Evolutionary conservation across 352 stramenopile species (phyloP).

Genomic region (Lagenidium sp.): DNA sequence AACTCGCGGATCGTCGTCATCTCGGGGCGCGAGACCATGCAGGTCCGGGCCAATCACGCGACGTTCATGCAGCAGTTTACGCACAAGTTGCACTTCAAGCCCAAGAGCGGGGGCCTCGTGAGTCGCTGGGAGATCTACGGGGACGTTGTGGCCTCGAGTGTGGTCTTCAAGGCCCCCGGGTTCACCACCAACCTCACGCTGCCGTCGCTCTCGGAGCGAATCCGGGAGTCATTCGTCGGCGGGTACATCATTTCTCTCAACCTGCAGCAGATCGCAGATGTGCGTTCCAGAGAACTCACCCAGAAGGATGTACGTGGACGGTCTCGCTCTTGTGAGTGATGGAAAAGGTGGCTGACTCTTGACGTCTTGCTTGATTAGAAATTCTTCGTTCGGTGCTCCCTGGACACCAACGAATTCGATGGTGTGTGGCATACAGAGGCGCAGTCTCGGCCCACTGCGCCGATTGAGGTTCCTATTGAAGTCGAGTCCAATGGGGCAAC

Average conservation of each 20-base stretch:
- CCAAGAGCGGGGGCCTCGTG: conserved; percentile 26
- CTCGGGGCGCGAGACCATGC: conserved; percentile 73
- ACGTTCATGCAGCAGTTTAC: conserved; percentile 85
- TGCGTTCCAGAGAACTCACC: conserved; percentile 41
- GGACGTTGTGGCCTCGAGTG: conserved; percentile 77
- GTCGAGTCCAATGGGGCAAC: conserved; percentile 2
- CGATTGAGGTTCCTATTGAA: conserved; percentile 22
- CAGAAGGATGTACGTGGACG: conserved; percentile 31
- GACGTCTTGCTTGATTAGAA: no score
- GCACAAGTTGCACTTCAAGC: conserved; percentile 82
- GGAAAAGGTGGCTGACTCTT: no score
- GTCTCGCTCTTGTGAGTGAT: not conserved
- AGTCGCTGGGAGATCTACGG: conserved; percentile 84
- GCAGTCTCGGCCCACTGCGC: conserved; percentile 40
- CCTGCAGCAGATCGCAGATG: conserved; percentile 49
- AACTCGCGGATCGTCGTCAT: conserved; percentile 56
- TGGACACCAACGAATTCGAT: conserved; percentile 81
- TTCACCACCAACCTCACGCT: conserved; percentile 77
- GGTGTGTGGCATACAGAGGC: conserved; percentile 79
- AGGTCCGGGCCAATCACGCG: conserved; percentile 71
- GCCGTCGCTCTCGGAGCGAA: conserved; percentile 68
- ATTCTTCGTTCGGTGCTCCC: conserved; percentile 78
- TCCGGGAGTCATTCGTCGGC: conserved; percentile 77
- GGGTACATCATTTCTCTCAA: conserved; percentile 72
- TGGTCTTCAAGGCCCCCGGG: conserved; percentile 73